Conservation (phyloP, 148 eudicot species). For the Arbutus unedo region DNA sequence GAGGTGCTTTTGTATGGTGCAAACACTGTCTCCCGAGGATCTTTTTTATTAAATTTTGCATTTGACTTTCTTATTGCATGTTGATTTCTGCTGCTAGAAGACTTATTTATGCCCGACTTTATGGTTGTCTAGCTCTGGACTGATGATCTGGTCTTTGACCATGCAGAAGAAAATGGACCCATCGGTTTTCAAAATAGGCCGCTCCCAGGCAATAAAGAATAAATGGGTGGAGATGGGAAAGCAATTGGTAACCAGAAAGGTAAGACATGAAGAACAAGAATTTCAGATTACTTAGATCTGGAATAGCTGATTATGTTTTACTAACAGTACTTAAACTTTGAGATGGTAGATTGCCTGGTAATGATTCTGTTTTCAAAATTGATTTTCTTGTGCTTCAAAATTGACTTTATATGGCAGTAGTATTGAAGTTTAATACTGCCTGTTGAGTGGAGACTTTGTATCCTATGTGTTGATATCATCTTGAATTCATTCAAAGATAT, state of each 20-base stretch:
- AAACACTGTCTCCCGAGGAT: too few species aligned
- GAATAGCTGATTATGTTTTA: not conserved
- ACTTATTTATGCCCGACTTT: not conserved
- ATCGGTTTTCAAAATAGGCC: constrained; percentile 56
- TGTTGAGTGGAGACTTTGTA: not conserved
- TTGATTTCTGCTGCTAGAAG: not conserved
- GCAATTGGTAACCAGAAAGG: constrained; percentile 59
- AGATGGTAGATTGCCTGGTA: not conserved
- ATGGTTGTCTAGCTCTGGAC: not conserved
- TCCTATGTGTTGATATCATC: not conserved
- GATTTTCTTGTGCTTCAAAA: not conserved
- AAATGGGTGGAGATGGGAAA: constrained; percentile 81
- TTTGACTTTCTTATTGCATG: not conserved
- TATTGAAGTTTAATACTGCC: not conserved
- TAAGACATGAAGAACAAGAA: constrained; percentile 13
- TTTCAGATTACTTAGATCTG: not conserved
- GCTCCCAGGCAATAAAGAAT: constrained; percentile 66
- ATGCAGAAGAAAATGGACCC: constrained; percentile 72
- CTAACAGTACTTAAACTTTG: not conserved
- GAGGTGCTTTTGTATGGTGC: too few species aligned
- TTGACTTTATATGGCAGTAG: not conserved
- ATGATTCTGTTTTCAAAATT: not conserved
- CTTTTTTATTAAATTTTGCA: not conserved
- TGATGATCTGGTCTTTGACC: constrained; percentile 14
- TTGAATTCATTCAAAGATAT: not conserved